These are phyloP conservation scores for Hysterium pulicare DNA, from an alignment of 2,329 filamentous ascomycete species.

Conservation along the genomic window DNA sequence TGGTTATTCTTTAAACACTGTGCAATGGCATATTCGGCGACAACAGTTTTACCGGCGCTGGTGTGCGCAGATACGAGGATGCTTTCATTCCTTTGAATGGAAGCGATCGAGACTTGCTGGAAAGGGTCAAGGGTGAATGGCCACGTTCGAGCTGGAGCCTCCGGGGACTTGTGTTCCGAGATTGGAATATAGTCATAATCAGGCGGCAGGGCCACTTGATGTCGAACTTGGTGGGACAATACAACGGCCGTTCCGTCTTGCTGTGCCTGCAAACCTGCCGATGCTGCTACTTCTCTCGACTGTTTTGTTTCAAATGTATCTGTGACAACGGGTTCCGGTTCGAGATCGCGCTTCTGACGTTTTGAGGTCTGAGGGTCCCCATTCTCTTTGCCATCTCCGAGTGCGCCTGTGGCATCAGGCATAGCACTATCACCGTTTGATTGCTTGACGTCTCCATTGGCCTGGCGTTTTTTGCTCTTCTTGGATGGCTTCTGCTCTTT, in stretches of 20 bases:
- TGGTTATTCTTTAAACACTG: constrained; percentile 97
- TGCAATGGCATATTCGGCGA: constrained; percentile 96
- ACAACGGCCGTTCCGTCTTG: constrained; percentile 71
- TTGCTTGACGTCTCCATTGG: constrained; percentile 72
- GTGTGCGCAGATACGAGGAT: constrained; percentile 96
- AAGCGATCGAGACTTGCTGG: constrained; percentile 89
- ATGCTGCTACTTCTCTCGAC: constrained; percentile 82
- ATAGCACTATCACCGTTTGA: constrained; percentile 41
- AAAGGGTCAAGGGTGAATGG: constrained; percentile 95
- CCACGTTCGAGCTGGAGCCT: constrained; percentile 78
- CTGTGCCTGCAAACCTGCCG: constrained; percentile 62
- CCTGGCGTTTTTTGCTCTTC: constrained; percentile 80
- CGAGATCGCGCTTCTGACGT: constrained; percentile 61
- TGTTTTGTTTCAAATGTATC: constrained; percentile 95
- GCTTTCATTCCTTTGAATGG: constrained; percentile 94
- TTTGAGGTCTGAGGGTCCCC: constrained; percentile 50
- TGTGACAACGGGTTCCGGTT: constrained; percentile 77
- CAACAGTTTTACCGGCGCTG: constrained; percentile 95
- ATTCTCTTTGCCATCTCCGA: constrained; percentile 15
- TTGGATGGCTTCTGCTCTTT: constrained; percentile 24
- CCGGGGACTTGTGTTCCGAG: constrained; percentile 86
- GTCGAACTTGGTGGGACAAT: constrained; percentile 94
- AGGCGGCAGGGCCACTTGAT: constrained; percentile 92
- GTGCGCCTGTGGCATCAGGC: constrained; percentile 36
- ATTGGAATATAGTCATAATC: constrained; percentile 95